Evolutionary conservation across 2,329 filamentous ascomycete genomes (phyloP).

Genomic region (Cercospora berteroae): DNA sequence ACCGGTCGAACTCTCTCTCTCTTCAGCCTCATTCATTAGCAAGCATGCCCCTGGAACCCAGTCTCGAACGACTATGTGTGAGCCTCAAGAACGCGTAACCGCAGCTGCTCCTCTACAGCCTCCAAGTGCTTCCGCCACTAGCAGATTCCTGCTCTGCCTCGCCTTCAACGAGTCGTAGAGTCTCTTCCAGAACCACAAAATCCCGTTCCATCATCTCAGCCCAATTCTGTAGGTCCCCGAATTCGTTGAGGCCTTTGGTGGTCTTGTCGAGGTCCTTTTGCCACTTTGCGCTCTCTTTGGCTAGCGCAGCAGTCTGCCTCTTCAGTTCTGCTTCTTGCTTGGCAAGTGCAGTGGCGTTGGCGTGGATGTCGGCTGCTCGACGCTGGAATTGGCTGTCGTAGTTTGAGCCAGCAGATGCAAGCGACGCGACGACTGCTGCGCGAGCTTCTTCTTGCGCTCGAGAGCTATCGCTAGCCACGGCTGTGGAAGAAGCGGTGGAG

Average conservation of each 20-base stretch:
- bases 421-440: constrained; percentile 51
- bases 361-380: constrained; percentile 67
- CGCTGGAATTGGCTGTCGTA: constrained; percentile 67
- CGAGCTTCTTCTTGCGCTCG: constrained; percentile 50
- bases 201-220: constrained; percentile 68
- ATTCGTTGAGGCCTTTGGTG: constrained; percentile 67
- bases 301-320: constrained; percentile 56
- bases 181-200: constrained; percentile 40
- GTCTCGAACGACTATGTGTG: neutral
- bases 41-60: neutral
- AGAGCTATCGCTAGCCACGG: constrained; percentile 22
- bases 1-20: neutral
- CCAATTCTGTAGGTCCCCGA: constrained; percentile 84
- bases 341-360: constrained; percentile 63
- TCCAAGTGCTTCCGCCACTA: constrained; percentile 35
- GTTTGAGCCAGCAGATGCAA: constrained; percentile 61
- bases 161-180: constrained; percentile 37
- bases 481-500: constrained; percentile 20
- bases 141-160: constrained; percentile 30
- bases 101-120: neutral
- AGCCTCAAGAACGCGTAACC: neutral
- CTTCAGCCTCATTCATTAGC: neutral
- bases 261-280: constrained; percentile 62
- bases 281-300: constrained; percentile 63
- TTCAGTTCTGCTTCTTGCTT: constrained; percentile 55